Evolutionary conservation across 1,284 basidiomycete genomes (phyloP).

Genomic region (Sporisorium graminicola): DNA sequence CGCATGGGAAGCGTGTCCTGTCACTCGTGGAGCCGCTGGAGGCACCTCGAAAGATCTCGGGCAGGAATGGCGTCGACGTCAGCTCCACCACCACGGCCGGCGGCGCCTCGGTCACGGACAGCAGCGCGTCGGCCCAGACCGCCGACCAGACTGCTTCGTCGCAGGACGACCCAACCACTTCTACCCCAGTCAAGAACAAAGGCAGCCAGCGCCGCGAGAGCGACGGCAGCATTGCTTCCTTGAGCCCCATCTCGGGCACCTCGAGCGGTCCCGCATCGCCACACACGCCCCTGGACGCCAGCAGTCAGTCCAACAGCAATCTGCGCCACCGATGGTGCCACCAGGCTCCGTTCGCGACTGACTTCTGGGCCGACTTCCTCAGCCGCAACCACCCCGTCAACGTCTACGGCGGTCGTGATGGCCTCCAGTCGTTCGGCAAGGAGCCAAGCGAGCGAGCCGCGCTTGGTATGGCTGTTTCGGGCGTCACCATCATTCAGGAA

Average conservation of each 20-base stretch:
- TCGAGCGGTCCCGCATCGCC: slow-evolving; percentile 46
- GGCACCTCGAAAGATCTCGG: slow-evolving; percentile 60
- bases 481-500: slow-evolving; percentile 70
- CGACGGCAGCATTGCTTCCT: slow-evolving; percentile 33
- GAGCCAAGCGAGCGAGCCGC: slow-evolving; percentile 67
- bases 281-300: slow-evolving; percentile 45
- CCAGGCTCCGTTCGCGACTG: slow-evolving; percentile 68
- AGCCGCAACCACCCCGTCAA: slow-evolving; percentile 68
- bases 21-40: slow-evolving; percentile 67
- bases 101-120: slow-evolving; percentile 5
- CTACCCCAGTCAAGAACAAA: slow-evolving; percentile 33
- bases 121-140: not conserved
- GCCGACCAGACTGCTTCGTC: slow-evolving; percentile 9
- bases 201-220: slow-evolving; percentile 41
- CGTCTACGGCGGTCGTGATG: slow-evolving; percentile 53
- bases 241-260: slow-evolving; percentile 44
- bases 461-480: slow-evolving; percentile 66
- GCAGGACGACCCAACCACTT: slow-evolving; percentile 15
- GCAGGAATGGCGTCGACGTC: slow-evolving; percentile 43
- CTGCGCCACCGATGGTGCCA: slow-evolving; percentile 63
- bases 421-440: slow-evolving; percentile 65
- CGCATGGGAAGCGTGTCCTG: slow-evolving; percentile 67
- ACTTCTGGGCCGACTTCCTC: slow-evolving; percentile 70
- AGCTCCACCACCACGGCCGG: slow-evolving; percentile 18
- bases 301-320: slow-evolving; percentile 30